Evolutionary conservation across 148 eudicot genomes (phyloP).

Genomic region (Pouteria glomerata): DNA sequence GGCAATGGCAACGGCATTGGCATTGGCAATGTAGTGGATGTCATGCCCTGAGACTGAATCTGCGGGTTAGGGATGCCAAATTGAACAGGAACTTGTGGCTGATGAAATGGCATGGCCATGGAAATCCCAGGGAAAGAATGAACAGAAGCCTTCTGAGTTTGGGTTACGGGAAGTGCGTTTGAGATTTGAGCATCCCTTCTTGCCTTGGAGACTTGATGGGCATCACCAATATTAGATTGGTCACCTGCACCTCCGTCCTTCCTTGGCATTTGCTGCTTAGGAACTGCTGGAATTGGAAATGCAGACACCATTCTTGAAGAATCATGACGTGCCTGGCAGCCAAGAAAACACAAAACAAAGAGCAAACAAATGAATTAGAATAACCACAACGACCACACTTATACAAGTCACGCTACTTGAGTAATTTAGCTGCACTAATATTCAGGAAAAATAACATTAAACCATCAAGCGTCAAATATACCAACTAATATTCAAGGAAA

Average conservation of each 20-base stretch:
- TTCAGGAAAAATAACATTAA: not conserved
- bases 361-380: not conserved
- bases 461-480: not conserved
- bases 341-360: slow-evolving; percentile 6
- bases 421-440: not conserved
- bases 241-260: slow-evolving; percentile 37
- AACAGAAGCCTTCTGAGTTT: slow-evolving; percentile 46
- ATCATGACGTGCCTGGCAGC: slow-evolving; percentile 43
- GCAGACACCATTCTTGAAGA: slow-evolving; percentile 33
- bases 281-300: slow-evolving; percentile 36
- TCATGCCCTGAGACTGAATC: slow-evolving; percentile 43
- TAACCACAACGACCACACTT: not conserved
- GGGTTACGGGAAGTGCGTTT: slow-evolving; percentile 30
- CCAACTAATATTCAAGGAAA: not conserved
- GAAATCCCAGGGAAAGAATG: slow-evolving; percentile 42
- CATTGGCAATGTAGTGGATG: slow-evolving; percentile 39
- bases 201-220: slow-evolving; percentile 25
- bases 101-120: slow-evolving; percentile 43
- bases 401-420: not conserved
- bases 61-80: slow-evolving; percentile 51
- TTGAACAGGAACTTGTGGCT: slow-evolving; percentile 37
- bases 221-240: slow-evolving; percentile 34
- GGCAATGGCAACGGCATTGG: slow-evolving; percentile 47
- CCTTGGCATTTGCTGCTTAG: slow-evolving; percentile 44
- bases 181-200: slow-evolving; percentile 44